These are phyloP conservation scores for Tetrahymena borealis DNA, from an alignment of 73 alveolate genomes.

Conservation along the genomic window DNA sequence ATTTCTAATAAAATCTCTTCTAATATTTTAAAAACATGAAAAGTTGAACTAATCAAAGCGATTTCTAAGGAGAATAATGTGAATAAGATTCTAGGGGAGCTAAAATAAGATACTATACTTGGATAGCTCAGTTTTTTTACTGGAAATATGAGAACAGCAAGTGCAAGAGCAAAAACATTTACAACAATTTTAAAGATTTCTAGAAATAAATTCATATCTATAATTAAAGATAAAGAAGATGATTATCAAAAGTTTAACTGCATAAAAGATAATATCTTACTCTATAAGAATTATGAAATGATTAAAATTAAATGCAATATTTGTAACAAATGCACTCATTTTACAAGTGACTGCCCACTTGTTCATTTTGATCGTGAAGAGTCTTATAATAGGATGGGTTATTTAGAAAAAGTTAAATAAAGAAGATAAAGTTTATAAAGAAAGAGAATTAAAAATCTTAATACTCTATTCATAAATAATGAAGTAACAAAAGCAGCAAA, in stretches of 20 bases:
- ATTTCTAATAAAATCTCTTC: no score
- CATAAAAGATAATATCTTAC: neutral
- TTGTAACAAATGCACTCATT: neutral
- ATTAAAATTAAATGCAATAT: neutral
- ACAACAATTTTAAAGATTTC: neutral
- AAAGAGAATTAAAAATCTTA: neutral
- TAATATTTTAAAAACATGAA: neutral
- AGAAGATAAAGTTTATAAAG: neutral
- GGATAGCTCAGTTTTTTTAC: neutral
- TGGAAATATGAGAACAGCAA: neutral
- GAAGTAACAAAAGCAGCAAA: neutral
- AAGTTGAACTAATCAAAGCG: neutral
- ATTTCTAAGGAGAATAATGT: neutral
- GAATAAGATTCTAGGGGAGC: neutral
- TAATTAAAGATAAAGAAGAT: neutral
- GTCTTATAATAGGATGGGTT: neutral
- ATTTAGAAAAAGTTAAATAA: neutral
- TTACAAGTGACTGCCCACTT: neutral
- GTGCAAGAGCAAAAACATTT: neutral
- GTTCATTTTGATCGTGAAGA: neutral
- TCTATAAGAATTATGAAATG: neutral
- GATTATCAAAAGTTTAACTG: neutral
- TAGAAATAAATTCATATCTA: neutral
- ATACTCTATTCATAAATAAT: neutral
- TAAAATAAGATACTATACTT: neutral